phyloP scores from a whole-genome alignment of 345 rosid species.

The Syzygium aromaticum region DNA sequence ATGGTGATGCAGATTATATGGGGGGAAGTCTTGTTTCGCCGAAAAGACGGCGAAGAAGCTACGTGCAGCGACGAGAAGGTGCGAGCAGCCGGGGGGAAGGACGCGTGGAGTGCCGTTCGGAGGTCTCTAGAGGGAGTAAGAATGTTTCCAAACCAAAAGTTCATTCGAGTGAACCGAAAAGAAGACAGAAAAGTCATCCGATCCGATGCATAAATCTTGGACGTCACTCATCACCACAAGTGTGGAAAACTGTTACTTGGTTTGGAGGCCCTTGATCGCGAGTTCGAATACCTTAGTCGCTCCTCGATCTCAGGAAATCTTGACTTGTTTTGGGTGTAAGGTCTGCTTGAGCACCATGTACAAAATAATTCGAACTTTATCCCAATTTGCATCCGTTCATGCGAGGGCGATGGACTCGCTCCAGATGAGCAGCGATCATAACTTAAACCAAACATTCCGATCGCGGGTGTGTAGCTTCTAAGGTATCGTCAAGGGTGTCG shows the following conservation, averaged over 20 bases:
- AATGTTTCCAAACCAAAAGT: not conserved
- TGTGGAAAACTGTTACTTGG: not conserved
- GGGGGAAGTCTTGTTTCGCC: not conserved
- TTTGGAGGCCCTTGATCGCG: not conserved
- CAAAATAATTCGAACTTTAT: no score
- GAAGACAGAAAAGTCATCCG: not conserved
- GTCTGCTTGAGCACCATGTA: no score
- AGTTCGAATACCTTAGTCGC: not conserved
- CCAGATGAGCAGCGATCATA: not conserved
- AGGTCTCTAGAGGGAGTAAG: not conserved
- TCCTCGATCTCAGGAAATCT: not conserved
- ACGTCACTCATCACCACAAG: rapidly evolving
- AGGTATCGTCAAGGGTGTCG: not conserved
- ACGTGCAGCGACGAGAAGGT: conserved; percentile 13
- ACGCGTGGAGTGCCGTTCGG: conserved; percentile 4
- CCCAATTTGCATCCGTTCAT: no score
- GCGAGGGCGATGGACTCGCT: no score
- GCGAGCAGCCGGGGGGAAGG: not conserved
- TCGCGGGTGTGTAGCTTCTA: not conserved
- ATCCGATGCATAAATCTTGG: not conserved
- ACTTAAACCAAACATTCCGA: not conserved
- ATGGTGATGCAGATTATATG: not conserved
- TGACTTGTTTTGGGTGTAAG: no score
- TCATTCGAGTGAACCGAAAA: not conserved
- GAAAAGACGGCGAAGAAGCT: conserved; percentile 3